Conservation (phyloP, 148 eudicot species). For the Heliosperma pusillum region DNA sequence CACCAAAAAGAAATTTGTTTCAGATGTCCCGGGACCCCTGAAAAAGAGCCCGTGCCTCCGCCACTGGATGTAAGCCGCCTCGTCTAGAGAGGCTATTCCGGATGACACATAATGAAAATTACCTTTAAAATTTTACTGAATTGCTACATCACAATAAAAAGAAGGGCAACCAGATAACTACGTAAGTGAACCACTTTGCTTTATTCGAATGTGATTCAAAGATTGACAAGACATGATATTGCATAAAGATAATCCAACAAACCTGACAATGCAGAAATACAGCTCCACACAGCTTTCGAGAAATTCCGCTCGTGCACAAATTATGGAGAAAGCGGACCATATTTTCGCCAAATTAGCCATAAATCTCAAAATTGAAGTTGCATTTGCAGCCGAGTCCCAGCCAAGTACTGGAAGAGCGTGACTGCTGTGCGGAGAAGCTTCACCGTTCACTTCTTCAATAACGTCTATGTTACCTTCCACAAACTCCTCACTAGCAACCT, state of each 20-base stretch:
- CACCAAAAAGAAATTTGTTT: no score
- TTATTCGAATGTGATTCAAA: no score
- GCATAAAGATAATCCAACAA: slow-evolving; percentile 10
- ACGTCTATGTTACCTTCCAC: slow-evolving; percentile 59
- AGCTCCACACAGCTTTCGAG: slow-evolving; percentile 86
- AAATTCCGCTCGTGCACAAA: slow-evolving; percentile 74
- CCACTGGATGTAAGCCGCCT: no score
- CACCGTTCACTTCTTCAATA: slow-evolving; percentile 80
- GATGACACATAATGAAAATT: no score
- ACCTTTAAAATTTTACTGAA: no score
- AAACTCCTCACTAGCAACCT: slow-evolving; percentile 57
- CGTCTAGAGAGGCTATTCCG: no score
- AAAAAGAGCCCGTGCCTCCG: no score
- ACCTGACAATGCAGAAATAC: slow-evolving; percentile 89
- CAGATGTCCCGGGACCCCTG: no score
- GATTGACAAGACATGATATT: background rate
- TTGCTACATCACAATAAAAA: no score
- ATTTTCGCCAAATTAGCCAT: slow-evolving; percentile 89
- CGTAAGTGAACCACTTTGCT: no score
- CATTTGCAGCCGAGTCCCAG: slow-evolving; percentile 86
- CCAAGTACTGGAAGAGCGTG: slow-evolving; percentile 72
- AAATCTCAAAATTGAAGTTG: slow-evolving; percentile 74
- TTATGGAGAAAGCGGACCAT: slow-evolving; percentile 63
- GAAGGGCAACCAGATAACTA: no score
- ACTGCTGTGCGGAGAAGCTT: slow-evolving; percentile 66